Conservation (phyloP, 768 basidiomycete genomes). For the Antrodiella citrinella region DNA sequence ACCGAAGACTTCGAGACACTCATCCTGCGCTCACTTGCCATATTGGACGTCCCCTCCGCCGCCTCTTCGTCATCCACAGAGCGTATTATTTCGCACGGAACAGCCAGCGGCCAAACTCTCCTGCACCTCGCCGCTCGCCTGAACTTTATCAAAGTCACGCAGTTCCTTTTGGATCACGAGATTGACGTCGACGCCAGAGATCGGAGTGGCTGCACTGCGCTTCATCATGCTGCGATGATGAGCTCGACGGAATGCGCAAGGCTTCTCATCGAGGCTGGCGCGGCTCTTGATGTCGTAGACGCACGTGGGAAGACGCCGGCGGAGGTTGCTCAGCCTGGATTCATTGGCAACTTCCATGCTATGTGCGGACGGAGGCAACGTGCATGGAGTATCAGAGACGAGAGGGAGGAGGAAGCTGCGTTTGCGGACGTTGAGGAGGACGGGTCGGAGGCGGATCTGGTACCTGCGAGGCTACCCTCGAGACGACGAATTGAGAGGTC, state of each 20-base stretch:
- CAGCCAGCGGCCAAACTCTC: slow-evolving; percentile 72
- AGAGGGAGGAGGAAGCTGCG: slow-evolving; percentile 33
- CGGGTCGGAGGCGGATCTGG: slow-evolving; percentile 35
- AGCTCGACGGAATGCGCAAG: slow-evolving; percentile 56
- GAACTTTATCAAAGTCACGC: slow-evolving; percentile 60
- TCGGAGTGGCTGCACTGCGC: slow-evolving; percentile 81
- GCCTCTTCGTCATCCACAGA: slow-evolving; percentile 34
- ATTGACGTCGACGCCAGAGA: slow-evolving; percentile 83
- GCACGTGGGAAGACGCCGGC: slow-evolving; percentile 60
- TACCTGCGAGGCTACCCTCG: neutral
- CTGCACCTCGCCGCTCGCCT: slow-evolving; percentile 83
- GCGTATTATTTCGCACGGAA: slow-evolving; percentile 62
- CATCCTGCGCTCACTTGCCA: slow-evolving; percentile 72
- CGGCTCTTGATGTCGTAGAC: slow-evolving; percentile 71
- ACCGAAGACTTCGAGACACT: slow-evolving; percentile 59
- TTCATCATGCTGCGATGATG: slow-evolving; percentile 76
- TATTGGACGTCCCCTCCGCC: slow-evolving; percentile 62
- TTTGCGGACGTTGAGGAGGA: slow-evolving; percentile 66
- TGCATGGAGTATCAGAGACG: slow-evolving; percentile 21
- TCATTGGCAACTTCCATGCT: slow-evolving; percentile 33
- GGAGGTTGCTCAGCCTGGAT: slow-evolving; percentile 43
- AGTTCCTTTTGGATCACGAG: slow-evolving; percentile 62
- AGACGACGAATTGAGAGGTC: slow-evolving; percentile 2
- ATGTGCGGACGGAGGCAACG: slow-evolving; percentile 7
- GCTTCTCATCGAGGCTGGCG: slow-evolving; percentile 71